A percentile compares a stretch with the other conserved stretches of the same genome.
Conservation (phyloP, 2,329 filamentous ascomycete species). For the Fonsecaea pedrosoi region DNA sequence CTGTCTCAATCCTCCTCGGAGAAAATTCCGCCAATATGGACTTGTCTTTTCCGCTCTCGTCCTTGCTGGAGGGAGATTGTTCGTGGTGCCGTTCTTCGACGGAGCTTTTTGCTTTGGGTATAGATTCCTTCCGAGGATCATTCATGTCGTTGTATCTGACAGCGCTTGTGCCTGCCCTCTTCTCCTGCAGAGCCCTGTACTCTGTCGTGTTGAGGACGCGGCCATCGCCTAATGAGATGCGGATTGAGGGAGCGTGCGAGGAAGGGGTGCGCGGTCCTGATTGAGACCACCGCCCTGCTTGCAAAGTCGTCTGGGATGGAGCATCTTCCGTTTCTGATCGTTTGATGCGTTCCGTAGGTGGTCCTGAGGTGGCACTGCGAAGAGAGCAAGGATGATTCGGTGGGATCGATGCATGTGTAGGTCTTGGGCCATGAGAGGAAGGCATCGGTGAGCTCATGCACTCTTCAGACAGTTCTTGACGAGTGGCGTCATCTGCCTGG, state of each 20-base stretch:
- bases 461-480: not conserved
- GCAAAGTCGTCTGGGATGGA: not conserved
- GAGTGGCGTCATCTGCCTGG: not conserved
- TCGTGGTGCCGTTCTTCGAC: not conserved
- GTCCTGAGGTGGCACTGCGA: not conserved
- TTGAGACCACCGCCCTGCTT: not conserved
- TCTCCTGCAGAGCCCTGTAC: constrained; percentile 5
- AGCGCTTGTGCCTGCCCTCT: not conserved
- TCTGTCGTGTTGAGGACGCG: not conserved
- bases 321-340: not conserved
- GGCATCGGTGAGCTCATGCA: not conserved
- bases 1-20: not conserved
- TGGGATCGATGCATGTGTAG: not conserved
- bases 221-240: not conserved
- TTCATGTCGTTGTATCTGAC: not conserved
- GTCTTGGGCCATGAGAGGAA: not conserved
- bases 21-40: not conserved
- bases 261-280: no score
- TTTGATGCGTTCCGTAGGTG: not conserved
- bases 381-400: not conserved
- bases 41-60: not conserved
- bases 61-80: not conserved
- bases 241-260: not conserved
- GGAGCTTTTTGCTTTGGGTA: not conserved
- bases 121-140: not conserved